Evolutionary conservation across 148 eudicot genomes (phyloP), one percentile per base, ranked within the genome.

Genomic region (Rhododendron henanense): DNA sequence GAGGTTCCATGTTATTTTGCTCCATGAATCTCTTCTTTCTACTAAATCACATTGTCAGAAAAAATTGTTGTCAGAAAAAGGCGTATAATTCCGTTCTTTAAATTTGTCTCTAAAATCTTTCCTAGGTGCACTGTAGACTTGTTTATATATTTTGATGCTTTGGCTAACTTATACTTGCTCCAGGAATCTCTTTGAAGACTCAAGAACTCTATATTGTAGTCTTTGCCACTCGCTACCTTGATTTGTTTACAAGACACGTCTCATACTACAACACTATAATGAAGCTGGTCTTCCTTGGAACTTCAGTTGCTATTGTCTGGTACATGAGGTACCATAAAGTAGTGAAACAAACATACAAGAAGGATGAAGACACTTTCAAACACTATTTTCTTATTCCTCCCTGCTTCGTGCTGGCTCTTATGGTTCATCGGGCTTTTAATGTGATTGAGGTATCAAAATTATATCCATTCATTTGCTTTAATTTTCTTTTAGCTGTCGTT

Each of bases 161-260:
- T 37, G 23, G 74, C 28, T 81, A 48, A 33, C 14, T 82, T 82
- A 55, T 16, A 31, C 18, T 84, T 88, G 78, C 65, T 86, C 45
- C 92, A 92, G 93, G 94, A 73, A 88, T 92, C 71, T 92, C 94
- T 39, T 80, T 92, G 86, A 92, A 92, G 89, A 92, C 92, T 41
- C 94, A 92, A 85, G 94, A 92, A 79, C 85, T 92, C 73, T 92
- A 92, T 80, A 90, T 85, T 48, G 83, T 92, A 28, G 90, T 92
- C 39, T 91, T 92, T 69, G 78, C 88, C 80, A 84, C 93, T 44
- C 91, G 93, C 48, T 92, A 92, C 91, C 87, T 92, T 14, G 93
- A 92, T 84, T 79, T 92, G 71, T 92, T 92, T 87, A 88, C 91
- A 21, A 87, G 86, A 86, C 88, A 85, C 59, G 39, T 84, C 59